Evolutionary conservation across 352 stramenopile species (phyloP).

Genomic region (Globisporangium carolinianum): DNA sequence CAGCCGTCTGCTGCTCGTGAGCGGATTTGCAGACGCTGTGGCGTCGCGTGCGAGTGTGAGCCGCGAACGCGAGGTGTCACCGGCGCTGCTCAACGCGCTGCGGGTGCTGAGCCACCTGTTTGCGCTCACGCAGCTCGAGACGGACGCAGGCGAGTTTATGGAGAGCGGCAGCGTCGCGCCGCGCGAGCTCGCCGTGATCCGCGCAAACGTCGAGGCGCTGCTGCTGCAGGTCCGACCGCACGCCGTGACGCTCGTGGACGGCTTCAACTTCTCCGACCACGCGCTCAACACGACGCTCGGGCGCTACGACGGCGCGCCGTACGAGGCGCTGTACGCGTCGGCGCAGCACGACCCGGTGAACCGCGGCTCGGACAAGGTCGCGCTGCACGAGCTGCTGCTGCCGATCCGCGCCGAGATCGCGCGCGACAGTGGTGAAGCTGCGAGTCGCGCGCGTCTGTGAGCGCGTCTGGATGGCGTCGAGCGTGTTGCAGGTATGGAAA

Average conservation of each 20-base stretch:
- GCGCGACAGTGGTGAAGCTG: not conserved
- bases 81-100: slow-evolving; percentile 28
- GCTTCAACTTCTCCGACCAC: slow-evolving; percentile 77
- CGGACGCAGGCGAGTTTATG: slow-evolving; percentile 54
- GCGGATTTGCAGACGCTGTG: slow-evolving; percentile 33
- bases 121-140: slow-evolving; percentile 65
- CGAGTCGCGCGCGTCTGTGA: slow-evolving; percentile 25
- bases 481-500: too few relatives aligned
- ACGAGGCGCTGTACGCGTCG: slow-evolving; percentile 58
- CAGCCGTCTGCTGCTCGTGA: slow-evolving; percentile 41
- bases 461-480: not conserved
- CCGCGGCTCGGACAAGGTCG: slow-evolving; percentile 48
- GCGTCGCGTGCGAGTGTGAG: slow-evolving; percentile 20
- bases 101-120: slow-evolving; percentile 63
- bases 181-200: slow-evolving; percentile 39
- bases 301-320: slow-evolving; percentile 65
- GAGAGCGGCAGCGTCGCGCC: slow-evolving; percentile 43
- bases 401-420: slow-evolving; percentile 54
- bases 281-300: slow-evolving; percentile 68
- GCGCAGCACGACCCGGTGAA: slow-evolving; percentile 63
- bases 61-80: slow-evolving; percentile 20
- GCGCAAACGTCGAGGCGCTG: slow-evolving; percentile 40
- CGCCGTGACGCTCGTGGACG: slow-evolving; percentile 67
- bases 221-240: slow-evolving; percentile 48
- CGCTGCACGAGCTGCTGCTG: slow-evolving; percentile 48